Base-by-base conservation (phyloP, 805 yeast genomes). In the Scheffersomyces ergatensis region DNA sequence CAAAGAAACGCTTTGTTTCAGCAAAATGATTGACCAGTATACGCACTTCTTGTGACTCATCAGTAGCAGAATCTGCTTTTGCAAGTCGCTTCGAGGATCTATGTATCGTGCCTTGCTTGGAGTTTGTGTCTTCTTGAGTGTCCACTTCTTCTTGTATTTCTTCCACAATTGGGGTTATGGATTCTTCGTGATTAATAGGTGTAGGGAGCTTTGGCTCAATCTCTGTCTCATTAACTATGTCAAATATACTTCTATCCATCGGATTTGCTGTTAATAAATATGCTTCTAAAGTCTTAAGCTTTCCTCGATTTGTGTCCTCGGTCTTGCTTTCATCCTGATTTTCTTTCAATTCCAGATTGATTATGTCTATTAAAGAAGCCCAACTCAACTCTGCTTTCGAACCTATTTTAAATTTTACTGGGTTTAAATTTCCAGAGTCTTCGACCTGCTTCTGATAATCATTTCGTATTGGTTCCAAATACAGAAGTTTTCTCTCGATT, bases 211-310 rank as follows among this genome's bases (percentile, higher is more conserved):
- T 9, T 21, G 9, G 6, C 21, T 18, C 40, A 9, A 20, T 14
- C 7, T 35, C 41, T 9, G 26, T 11, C 15, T 35, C 40, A 4
- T 13, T 19, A 5, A 12, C 18, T n/a, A 18, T 14, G 4, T 51
- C 54, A 39, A 78, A 65, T 13, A 45, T 50, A 2, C 82, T 55
- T 8, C 58, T 55, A 30, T 77, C 82, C 2, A 81, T 59, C 0
- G 82, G 72, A 2, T 60, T 63, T 26, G 74, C 78, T 0, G 77
- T 64, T 21, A 77, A 65, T 12, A 63, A 49, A 47, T 84, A 83
- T 0, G 77, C 73, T 48, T 83, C 88, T 23, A 70, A 55, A 24
- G 65, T 55, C 47, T 64, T 76, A 4, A 70, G 51, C 33, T 70
- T 75, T 3, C 70, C 59, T 43, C 68, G 74, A 3, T 78, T 35